These are phyloP conservation scores for Lentinula boryana DNA, from an alignment of 768 basidiomycete genomes.

Conservation along the genomic window DNA sequence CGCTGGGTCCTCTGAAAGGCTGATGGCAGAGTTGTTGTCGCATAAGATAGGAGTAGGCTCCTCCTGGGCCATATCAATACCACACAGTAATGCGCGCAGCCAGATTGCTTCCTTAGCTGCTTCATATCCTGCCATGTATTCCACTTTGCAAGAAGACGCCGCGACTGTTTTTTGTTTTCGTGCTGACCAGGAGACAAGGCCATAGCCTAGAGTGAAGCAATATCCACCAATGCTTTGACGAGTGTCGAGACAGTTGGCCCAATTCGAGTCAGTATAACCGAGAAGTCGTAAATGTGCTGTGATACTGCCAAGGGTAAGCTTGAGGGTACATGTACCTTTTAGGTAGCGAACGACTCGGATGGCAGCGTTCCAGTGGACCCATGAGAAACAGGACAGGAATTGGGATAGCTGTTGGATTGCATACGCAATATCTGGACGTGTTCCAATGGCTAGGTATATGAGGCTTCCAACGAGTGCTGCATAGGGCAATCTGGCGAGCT, in stretches of 20 bases:
- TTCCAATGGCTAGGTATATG: constrained; percentile 19
- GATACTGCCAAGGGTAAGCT: constrained; percentile 13
- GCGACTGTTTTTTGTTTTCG: constrained; percentile 25
- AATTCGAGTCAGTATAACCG: constrained; percentile 20
- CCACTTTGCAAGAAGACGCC: constrained; percentile 24
- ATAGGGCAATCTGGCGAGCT: constrained; percentile 19
- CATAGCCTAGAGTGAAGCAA: constrained; percentile 18
- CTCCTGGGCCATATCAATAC: constrained; percentile 7
- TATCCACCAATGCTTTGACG: constrained; percentile 21
- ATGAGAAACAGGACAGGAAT: constrained; percentile 20
- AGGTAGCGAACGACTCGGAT: constrained; percentile 30
- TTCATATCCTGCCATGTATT: constrained; percentile 23
- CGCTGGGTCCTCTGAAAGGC: constrained; percentile 13
- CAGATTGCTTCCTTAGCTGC: constrained; percentile 17
- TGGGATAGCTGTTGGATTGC: constrained; percentile 20
- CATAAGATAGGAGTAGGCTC: constrained; percentile 7
- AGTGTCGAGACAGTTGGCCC: constrained; percentile 15
- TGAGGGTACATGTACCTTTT: constrained; percentile 9
- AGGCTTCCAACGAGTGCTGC: constrained; percentile 17
- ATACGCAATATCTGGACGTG: constrained; percentile 24
- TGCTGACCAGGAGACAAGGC: constrained; percentile 24
- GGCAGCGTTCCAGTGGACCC: constrained; percentile 26
- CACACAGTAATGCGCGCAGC: constrained; percentile 11
- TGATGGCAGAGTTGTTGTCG: constrained; percentile 21
- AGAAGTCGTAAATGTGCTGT: constrained; percentile 7